Evolutionary conservation across 192 early-diverging fungal genomes (phyloP), one percentile per base, ranked within the genome.

Genomic region (Funneliformis geosporum): DNA sequence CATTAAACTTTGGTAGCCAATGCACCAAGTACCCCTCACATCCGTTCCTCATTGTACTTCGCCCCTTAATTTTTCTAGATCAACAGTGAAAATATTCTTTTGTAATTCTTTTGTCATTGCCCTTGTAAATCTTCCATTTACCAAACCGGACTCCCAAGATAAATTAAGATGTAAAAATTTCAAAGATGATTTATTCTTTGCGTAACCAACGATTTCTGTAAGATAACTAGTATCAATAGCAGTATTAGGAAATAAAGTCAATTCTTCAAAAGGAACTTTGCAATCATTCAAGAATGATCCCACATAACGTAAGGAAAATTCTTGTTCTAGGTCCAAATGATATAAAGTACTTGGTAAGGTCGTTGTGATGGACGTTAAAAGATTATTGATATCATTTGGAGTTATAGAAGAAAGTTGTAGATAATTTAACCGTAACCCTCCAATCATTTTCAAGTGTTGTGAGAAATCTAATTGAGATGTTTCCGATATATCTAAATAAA

Each of bases 161-260:
- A 69, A 69, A 42, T 69, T 69, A n/a, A 69, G 38, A 42, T 69
- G 28, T 23, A 69, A 69, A 42, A 39, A 42, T 42, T 69, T 69
- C n/a, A 69, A 43, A 21, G 67, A 43, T 42, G 14, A n/a, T n/a
- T n/a, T 43, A 21, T 43, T 21, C 42, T 69, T 69, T 7, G 12
- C 6, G n/a, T 40, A 69, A 42, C 9, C 4, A 9, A 69, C 21
- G n/a, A 69, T 42, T 40, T 28, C 39, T n/a, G 38, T 69, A 40
- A 69, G 21, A 69, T 23, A 69, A 14, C 5, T 21, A 44, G 38
- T 69, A 69, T 69, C 67, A 69, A 69, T 69, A 9, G 67, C 18
- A 0, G 16, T 18, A 69, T 69, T 69, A 42, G 67, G 67, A n/a
- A 44, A 69, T 23, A 69, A 38, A 69, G 67, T 40, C 43, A 69